Base-by-base conservation (phyloP, 1,284 basidiomycete species). In the Termitomyces sp. region DNA sequence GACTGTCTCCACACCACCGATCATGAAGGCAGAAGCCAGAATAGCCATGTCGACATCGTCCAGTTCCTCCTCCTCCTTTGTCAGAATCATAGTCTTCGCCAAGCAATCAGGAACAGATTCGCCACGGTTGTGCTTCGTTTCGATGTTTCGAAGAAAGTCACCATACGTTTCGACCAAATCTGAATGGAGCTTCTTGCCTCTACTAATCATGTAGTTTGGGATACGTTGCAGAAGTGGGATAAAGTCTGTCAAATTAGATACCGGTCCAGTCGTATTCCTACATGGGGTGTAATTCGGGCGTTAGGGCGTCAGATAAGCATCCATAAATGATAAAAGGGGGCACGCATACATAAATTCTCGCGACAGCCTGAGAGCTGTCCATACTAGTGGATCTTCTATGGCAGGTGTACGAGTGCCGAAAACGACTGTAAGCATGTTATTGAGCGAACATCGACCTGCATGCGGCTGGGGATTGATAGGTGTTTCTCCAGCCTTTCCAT, bases 1-100 rank as follows among this genome's bases (percentile, higher is more conserved):
- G 39, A 75, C 74, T 31, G 74, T 70, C 48, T 76, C 67, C 30
- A 74, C 71, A 33, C 76, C 76, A 3, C 75, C 74, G 17, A 73
- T 67, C 42, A 68, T 73, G 52, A 76, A 75, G 10, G 68, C 74
- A n/a, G 70, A 68, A 7, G 67, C 58, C 7, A 76, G 62, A 56
- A 76, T 70, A 45, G 68, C 68, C 53, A 73, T 68, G 58, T 76
- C 75, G 21, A 67, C 57, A 60, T 67, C 66, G 52, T 71, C 70
- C 24, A 77, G 64, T 15, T 66, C 59, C 54, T 76, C 75, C 15
- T 67, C 61, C 31, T 73, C 67, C 42, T 65, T 65, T 21, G 58
- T 59, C 44, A 67, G 57, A 12, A 76, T 57, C 34, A 77, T 63
- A 13, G 69, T 71, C 60, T 73, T 76, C 0, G 70, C 74, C 0